These are phyloP conservation scores for Colletotrichum abscissum DNA, from an alignment of 2,329 filamentous ascomycete genomes.

Conservation along the genomic window DNA sequence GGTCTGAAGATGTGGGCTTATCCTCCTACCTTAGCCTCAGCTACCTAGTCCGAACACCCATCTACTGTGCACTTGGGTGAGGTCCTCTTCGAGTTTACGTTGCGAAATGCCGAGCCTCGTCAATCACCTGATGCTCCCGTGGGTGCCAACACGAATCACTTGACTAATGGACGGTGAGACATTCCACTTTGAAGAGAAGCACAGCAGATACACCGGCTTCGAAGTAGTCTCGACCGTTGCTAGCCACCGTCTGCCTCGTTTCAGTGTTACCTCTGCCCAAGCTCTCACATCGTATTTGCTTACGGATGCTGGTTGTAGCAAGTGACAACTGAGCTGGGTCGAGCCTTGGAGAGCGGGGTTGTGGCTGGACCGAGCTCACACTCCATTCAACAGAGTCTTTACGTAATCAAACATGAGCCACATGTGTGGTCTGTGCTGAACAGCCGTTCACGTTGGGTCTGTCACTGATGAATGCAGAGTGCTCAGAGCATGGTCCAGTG, in stretches of 20 bases:
- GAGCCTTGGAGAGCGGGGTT: not conserved
- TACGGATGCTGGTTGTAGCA: not conserved
- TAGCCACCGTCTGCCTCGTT: not conserved
- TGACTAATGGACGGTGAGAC: slow-evolving; percentile 37
- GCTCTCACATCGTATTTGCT: not conserved
- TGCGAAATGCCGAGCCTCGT: slow-evolving; percentile 32
- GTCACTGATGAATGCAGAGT: slow-evolving; percentile 8
- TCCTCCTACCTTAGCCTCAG: not conserved
- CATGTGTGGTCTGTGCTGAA: slow-evolving; percentile 5
- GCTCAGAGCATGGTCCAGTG: not conserved
- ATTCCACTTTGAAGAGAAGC: slow-evolving; percentile 22
- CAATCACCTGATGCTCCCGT: slow-evolving; percentile 35
- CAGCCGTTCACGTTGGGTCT: not conserved
- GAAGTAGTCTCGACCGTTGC: slow-evolving; percentile 3
- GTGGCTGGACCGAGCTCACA: not conserved
- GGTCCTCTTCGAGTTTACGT: slow-evolving; percentile 2
- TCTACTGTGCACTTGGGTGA: not conserved
- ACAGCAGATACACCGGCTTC: slow-evolving; percentile 23
- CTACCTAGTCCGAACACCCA: slow-evolving; percentile 5
- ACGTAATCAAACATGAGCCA: slow-evolving; percentile 14
- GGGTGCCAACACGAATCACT: slow-evolving; percentile 35
- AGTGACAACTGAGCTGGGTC: not conserved
- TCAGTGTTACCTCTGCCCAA: not conserved
- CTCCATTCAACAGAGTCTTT: not conserved
- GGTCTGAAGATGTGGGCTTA: slow-evolving; percentile 14